These are phyloP conservation scores for Sporisorium graminicola DNA, from an alignment of 1,284 basidiomycete species.

Conservation along the genomic window DNA sequence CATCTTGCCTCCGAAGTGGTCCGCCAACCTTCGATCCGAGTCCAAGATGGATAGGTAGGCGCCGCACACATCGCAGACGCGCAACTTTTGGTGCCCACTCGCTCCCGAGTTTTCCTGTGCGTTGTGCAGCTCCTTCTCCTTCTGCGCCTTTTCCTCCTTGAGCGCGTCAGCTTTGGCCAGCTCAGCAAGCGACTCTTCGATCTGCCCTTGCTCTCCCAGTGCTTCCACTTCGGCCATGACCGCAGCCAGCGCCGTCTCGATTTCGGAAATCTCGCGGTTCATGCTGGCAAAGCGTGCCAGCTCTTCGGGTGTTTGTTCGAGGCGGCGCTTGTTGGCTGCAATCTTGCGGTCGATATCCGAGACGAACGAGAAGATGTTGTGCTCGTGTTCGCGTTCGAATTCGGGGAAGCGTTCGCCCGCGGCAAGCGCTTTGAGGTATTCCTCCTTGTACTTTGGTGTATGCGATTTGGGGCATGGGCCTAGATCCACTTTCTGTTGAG, in stretches of 20 bases:
- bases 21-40: conserved; percentile 96
- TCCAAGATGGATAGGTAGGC: conserved; percentile 97
- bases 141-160: conserved; percentile 94
- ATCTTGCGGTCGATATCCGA: conserved; percentile 98
- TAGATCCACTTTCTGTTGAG: conserved; percentile 88
- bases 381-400: conserved; percentile 77
- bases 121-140: conserved; percentile 96
- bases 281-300: conserved; percentile 97
- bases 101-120: conserved; percentile 98
- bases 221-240: conserved; percentile 98
- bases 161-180: conserved; percentile 96
- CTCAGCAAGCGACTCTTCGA: conserved; percentile 97
- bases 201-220: conserved; percentile 95
- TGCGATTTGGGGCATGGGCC: conserved; percentile 98
- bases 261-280: conserved; percentile 99
- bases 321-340: conserved; percentile 87
- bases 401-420: conserved; percentile 72
- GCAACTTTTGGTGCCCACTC: conserved; percentile 97
- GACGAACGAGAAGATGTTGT: conserved; percentile 93
- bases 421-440: conserved; percentile 84
- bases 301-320: conserved; percentile 99
- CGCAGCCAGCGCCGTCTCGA: conserved; percentile 97
- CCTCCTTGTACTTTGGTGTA: conserved; percentile 91
- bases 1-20: conserved; percentile 99
- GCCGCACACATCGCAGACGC: conserved; percentile 99